Evolutionary conservation across 2,329 filamentous ascomycete species (phyloP), one percentile per base, ranked within the genome.

Genomic region (Neofusicoccum kwambonambiense): DNA sequence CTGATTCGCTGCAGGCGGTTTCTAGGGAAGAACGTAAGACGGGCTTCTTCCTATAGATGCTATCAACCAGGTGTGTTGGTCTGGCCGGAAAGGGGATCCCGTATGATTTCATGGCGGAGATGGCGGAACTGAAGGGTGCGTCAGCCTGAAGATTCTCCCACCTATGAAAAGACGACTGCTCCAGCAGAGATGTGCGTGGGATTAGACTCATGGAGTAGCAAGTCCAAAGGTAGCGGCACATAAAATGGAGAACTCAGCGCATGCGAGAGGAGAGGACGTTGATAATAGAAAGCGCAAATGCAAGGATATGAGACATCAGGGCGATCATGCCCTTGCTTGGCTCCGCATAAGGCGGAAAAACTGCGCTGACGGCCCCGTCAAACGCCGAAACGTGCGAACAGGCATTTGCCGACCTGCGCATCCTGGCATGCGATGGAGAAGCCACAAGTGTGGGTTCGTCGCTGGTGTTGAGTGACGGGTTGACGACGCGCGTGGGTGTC

Each of bases 101-200:
- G 56, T 47, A 47, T 60, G 41, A 60, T 60, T 45, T 47, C 42
- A 60, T 60, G 56, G 56, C 52, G 52, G 52, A 57, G 37, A 42
- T 31, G 52, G 52, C 54, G 54, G 54, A 58, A 41, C 22, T 27
- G 34, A 35, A n/a, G 37, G 56, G 13, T 19, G 27, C 56, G 22
- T 8, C 41, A 22, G 56, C 13, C n/a, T 60, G 31, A 47, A 22
- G 9, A 22, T 17, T 47, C 31, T 12, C 37, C 42, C 31, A 17
- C 42, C n/a, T n/a, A 49, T 22, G 17, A 27, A 8, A 37, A 45
- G 31, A 44, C 12, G 15, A 12, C 35, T 9, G 27, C 6, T 5
- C 31, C 42, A 34, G 15, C 12, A 8, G 31, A 47, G 56, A 47
- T 49, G 42, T 34, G 13, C 54, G 27, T 17, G 41, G 15, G 31